Percentiles rank a stretch among this genome's conserved stretches.
Evolutionary conservation across 2,329 filamentous ascomycete genomes (phyloP).

Genomic region (Fusarium sacchari): DNA sequence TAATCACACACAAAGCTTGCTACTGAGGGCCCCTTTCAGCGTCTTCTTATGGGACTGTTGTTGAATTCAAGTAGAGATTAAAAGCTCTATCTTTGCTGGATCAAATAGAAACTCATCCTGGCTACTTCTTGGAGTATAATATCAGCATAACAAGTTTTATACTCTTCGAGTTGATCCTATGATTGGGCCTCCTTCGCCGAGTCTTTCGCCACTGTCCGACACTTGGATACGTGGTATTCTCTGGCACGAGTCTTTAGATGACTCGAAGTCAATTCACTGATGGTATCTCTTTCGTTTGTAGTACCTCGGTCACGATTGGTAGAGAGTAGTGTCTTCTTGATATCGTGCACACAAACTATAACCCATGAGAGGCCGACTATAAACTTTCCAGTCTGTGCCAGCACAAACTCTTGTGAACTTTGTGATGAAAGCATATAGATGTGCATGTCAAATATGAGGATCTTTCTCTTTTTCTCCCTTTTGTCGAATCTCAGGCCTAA

Average conservation of each 20-base stretch:
- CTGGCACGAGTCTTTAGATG: neutral
- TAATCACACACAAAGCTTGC: neutral
- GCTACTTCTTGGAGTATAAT: neutral
- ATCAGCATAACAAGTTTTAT: neutral
- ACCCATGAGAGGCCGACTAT: neutral
- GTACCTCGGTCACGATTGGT: neutral
- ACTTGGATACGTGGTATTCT: neutral
- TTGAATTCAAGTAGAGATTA: too few relatives aligned
- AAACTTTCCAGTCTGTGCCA: neutral
- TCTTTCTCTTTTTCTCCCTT: neutral
- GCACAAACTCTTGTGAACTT: neutral
- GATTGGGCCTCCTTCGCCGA: neutral
- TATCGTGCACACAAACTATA: neutral
- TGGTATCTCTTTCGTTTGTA: neutral
- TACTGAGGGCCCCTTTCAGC: neutral
- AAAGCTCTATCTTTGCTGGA: too few relatives aligned
- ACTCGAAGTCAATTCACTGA: neutral
- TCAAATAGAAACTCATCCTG: neutral
- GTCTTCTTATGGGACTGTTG: neutral
- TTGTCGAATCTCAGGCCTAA: neutral
- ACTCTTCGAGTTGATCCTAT: neutral
- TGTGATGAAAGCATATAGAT: neutral
- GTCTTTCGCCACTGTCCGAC: neutral
- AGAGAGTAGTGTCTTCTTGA: neutral
- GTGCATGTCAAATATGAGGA: fast-evolving